Evolutionary conservation across 2,329 filamentous ascomycete genomes (phyloP), one percentile per base, ranked within the genome.

Genomic region (Exophiala calicioides): DNA sequence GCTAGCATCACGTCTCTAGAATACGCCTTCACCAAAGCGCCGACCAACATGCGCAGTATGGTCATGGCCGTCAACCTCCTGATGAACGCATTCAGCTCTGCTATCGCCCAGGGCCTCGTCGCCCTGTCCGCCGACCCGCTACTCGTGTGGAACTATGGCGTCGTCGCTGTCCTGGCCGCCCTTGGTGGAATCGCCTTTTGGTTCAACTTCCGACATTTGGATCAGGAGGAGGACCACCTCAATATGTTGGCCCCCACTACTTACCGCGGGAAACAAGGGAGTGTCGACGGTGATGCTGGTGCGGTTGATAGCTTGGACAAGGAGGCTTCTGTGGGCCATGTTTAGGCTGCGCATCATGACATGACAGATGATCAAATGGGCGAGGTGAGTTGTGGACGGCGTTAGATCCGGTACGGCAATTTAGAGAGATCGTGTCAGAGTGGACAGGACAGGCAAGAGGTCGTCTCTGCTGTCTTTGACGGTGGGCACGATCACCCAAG

Each of bases 11-110:
- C 79, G 3, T 82, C 81, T 1, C 80, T 86, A 55, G 86, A 89
- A 63, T 88, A 88, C 55, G 86, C 86, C 24, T 90, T 82, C 71
- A 84, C 82, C 64, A 88, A 88, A 68, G 85, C 85, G 0, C 86
- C 86, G 19, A 80, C 78, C 60, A 89, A 88, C 71, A 90, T 90
- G 86, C 83, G 85, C 56, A 86, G 82, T 1, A 50, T 56, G n/a
- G 84, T 90, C 9, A 75, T 71, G 66, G 79, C 80, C 15, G 73
- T 89, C 59, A 82, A 82, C 61, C 74, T 88, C 29, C 83, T 86
- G 71, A 88, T 81, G 76, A 82, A 75, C 21, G 85, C 85, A 47
- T 74, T 90, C 56, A 81, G 82, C 1, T 75, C 82, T 21, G 85
- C 85, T 26, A 69, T 90, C 38, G 84, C 82, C n/a, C 81, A 88